phyloP scores from a whole-genome alignment of 2,329 filamentous ascomycete genomes.

The Microdochium nivale region DNA sequence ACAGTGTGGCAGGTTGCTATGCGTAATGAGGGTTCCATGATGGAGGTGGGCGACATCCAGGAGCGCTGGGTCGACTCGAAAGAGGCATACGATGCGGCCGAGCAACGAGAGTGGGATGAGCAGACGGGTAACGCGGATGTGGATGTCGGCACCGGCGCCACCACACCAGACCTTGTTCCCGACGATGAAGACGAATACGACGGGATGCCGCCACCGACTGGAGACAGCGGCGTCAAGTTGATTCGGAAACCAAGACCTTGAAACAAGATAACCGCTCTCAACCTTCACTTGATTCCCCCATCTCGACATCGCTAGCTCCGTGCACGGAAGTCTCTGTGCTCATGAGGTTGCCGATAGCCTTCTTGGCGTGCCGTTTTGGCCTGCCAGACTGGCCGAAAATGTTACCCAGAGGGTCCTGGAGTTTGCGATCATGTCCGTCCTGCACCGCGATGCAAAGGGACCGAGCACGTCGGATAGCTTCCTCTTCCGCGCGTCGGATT shows the following conservation, averaged over 20 bases:
- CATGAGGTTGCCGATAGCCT: neutral
- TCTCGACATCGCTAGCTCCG: conserved; percentile 20
- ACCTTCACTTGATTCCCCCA: conserved; percentile 17
- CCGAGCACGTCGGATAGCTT: conserved; percentile 72
- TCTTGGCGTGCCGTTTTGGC: conserved; percentile 3
- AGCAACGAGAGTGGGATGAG: conserved; percentile 66
- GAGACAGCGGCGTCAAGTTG: conserved; percentile 62
- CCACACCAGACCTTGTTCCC: conserved; percentile 22
- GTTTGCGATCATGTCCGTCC: conserved; percentile 24
- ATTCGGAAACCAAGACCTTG: conserved; percentile 40
- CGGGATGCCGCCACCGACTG: conserved; percentile 34
- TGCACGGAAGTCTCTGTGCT: neutral
- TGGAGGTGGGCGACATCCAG: conserved; percentile 85
- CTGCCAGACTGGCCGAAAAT: conserved; percentile 23
- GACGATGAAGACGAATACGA: conserved; percentile 36
- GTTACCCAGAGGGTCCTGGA: conserved; percentile 23
- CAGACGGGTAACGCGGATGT: conserved; percentile 48
- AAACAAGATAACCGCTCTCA: conserved; percentile 11
- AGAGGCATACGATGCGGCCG: conserved; percentile 76
- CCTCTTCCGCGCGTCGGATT: conserved; percentile 84
- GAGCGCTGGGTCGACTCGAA: conserved; percentile 92
- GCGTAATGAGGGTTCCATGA: conserved; percentile 61
- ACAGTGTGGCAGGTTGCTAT: conserved; percentile 97
- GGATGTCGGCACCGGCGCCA: conserved; percentile 18
- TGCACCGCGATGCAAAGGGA: conserved; percentile 60